Evolutionary conservation across 2,329 filamentous ascomycete species (phyloP), one percentile per base, ranked within the genome.

Genomic region (Corynespora cassiicola): DNA sequence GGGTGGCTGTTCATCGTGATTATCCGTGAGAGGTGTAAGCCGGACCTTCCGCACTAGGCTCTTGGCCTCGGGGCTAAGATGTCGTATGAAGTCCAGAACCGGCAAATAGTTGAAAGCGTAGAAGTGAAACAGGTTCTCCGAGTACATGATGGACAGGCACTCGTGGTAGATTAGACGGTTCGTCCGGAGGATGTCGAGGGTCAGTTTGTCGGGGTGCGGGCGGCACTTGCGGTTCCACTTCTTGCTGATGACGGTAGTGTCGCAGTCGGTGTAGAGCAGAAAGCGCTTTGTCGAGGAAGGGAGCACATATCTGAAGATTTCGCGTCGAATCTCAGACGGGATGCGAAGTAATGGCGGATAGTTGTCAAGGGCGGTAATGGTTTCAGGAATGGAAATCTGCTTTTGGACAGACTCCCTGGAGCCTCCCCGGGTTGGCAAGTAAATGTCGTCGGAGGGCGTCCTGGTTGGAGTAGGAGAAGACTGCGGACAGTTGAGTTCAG

Each of bases 191-290:
- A 70, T 51, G 24, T 66, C 63, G 29, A 70, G 63, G 12, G 50
- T 55, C 19, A 63, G 47, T 36, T 56, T 62, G 34, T 67, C 64
- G 17, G 61, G 59, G 39, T 65, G 61, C 9, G 63, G 61, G 16
- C 56, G 56, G 41, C 58, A 61, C 35, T 64, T 59, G 31, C 56
- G 56, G 37, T 65, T 67, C 60, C 60, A 68, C 35, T 61, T 66
- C 36, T 62, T 62, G 48, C 66, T 69, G 34, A 75, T 51, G 7
- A 55, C 56, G 12, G 52, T 63, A 6, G 66, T 50, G 16, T 71
- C 66, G 45, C 70, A 70, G 50, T 73, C 66, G 20, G 72, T 75
- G 52, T 72, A 71, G 42, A 77, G 62, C 9, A 73, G 65, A 42
- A 76, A 72, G 14, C 73, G 68, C 24, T 68, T 71, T 41, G 65